A percentile compares a stretch with the other conserved stretches of the same genome.
Evolutionary conservation across 192 early-diverging fungal species (phyloP).

Genomic region (Umbelopsis vinacea): DNA sequence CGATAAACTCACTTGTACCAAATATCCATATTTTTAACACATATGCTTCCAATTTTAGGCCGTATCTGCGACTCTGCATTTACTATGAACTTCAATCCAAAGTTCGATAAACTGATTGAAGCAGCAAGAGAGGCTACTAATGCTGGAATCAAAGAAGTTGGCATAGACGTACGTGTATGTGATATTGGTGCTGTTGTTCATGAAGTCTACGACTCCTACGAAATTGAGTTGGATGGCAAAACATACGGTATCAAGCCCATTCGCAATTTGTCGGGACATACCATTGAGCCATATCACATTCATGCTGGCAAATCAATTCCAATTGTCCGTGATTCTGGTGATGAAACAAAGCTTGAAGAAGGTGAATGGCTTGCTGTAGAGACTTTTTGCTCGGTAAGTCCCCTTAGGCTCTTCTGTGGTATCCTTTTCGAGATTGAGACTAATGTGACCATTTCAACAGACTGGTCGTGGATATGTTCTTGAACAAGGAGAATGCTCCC

Average conservation of each 20-base stretch:
- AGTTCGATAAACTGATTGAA: slow-evolving; percentile 82
- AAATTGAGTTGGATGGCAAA: slow-evolving; percentile 93
- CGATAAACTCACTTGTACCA: neutral
- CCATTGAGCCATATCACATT: slow-evolving; percentile 89
- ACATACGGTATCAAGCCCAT: slow-evolving; percentile 92
- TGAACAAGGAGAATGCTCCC: slow-evolving; percentile 90
- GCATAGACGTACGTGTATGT: slow-evolving; percentile 93
- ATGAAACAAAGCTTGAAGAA: slow-evolving; percentile 96
- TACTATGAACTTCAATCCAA: slow-evolving; percentile 90
- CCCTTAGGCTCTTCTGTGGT: neutral
- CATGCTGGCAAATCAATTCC: slow-evolving; percentile 96
- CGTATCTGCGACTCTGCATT: slow-evolving; percentile 96
- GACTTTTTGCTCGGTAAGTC: slow-evolving; percentile 84
- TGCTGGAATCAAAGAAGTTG: slow-evolving; percentile 92
- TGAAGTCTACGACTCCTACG: slow-evolving; percentile 99
- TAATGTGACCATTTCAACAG: slow-evolving; percentile 18
- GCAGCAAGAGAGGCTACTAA: slow-evolving; percentile 97
- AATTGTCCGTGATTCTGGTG: slow-evolving; percentile 81
- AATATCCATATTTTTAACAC: neutral
- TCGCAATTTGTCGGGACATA: slow-evolving; percentile 96
- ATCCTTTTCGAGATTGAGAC: neutral
- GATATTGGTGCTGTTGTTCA: slow-evolving; percentile 96
- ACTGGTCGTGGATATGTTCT: slow-evolving; percentile 90
- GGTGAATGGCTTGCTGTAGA: slow-evolving; percentile 95
- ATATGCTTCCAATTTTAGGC: slow-evolving; percentile 45